Conservation (phyloP, 2,329 filamentous ascomycete genomes). For the Apiospora arundinis region DNA sequence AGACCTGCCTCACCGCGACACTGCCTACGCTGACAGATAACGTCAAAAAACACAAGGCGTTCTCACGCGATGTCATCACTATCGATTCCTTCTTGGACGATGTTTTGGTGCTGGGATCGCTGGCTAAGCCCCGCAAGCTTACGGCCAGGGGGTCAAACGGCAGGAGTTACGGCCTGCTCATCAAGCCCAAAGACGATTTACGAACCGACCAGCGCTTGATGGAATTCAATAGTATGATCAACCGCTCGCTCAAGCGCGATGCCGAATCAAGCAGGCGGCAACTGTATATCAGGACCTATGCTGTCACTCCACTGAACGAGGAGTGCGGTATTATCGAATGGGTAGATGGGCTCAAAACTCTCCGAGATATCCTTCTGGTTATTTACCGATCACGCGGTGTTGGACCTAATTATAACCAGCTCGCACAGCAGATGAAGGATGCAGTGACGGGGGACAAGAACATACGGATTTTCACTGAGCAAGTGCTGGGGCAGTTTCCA, state of each 20-base stretch:
- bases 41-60: constrained; percentile 80
- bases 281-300: constrained; percentile 95
- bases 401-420: constrained; percentile 69
- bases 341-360: constrained; percentile 94
- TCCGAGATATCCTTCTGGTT: constrained; percentile 86
- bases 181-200: constrained; percentile 98
- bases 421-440: constrained; percentile 69
- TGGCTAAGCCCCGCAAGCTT: constrained; percentile 91
- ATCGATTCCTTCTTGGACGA: constrained; percentile 84
- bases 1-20: constrained; percentile 81
- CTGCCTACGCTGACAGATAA: constrained; percentile 78
- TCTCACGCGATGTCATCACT: constrained; percentile 84
- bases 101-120: constrained; percentile 85
- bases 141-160: constrained; percentile 90
- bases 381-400: constrained; percentile 80
- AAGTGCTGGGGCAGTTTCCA: constrained; percentile 71
- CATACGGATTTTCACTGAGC: constrained; percentile 73
- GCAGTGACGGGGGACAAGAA: constrained; percentile 64
- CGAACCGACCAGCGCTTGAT: constrained; percentile 97
- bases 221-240: constrained; percentile 99
- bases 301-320: constrained; percentile 94
- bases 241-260: constrained; percentile 89
- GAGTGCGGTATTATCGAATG: constrained; percentile 98
- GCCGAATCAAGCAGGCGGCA: constrained; percentile 88
- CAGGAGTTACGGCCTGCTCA: constrained; percentile 84